These are phyloP conservation scores for Lactifluus pinguis DNA, from an alignment of 768 basidiomycete genomes.

Conservation along the genomic window DNA sequence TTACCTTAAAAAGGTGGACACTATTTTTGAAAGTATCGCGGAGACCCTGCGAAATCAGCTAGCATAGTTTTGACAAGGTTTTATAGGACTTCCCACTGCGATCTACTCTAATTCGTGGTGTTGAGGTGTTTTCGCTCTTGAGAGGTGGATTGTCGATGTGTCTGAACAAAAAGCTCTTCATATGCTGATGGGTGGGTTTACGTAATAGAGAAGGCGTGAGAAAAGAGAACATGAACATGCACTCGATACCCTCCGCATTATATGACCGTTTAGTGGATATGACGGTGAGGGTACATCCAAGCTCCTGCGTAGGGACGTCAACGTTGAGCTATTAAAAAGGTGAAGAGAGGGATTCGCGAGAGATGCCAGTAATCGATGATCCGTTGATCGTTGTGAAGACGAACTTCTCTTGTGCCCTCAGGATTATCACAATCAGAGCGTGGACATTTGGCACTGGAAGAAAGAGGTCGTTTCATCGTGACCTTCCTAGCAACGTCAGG, in stretches of 20 bases:
- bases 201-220: no score
- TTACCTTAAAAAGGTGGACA: slow-evolving; percentile 41
- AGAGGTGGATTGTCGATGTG: background rate
- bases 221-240: no score
- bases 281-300: slow-evolving; percentile 70
- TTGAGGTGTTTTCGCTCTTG: background rate
- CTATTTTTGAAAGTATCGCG: slow-evolving; percentile 18
- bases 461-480: slow-evolving; percentile 14
- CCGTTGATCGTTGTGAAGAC: background rate
- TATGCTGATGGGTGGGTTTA: no score
- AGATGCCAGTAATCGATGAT: no score
- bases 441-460: background rate
- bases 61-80: background rate
- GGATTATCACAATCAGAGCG: slow-evolving; percentile 35
- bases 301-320: slow-evolving; percentile 52
- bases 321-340: slow-evolving; percentile 59
- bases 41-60: slow-evolving; percentile 13
- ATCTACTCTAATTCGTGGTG: background rate
- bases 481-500: slow-evolving; percentile 92
- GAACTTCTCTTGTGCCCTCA: slow-evolving; percentile 52
- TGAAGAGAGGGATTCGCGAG: slow-evolving; percentile 1
- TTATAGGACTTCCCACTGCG: background rate
- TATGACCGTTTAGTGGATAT: slow-evolving; percentile 55
- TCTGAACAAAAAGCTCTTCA: no score
- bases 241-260: no score